phyloP scores from a whole-genome alignment of 1,284 basidiomycete genomes.

The Vanrija humicola region DNA sequence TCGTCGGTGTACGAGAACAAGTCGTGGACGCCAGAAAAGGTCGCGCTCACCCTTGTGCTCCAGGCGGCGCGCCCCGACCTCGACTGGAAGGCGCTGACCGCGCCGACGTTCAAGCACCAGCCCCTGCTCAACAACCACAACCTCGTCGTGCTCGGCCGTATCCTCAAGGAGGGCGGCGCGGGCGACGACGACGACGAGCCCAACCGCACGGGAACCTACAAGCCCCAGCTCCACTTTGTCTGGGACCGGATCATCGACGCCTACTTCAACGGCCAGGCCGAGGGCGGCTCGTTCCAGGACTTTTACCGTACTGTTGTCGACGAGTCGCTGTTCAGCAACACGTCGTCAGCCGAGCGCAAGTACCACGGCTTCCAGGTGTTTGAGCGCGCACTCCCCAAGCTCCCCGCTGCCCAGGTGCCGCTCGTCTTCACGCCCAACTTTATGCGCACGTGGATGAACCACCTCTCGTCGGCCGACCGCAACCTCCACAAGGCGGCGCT shows the following conservation, averaged over 20 bases:
- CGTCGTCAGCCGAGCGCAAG: constrained; percentile 82
- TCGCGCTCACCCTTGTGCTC: constrained; percentile 72
- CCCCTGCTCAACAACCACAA: constrained; percentile 66
- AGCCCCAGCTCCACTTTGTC: constrained; percentile 84
- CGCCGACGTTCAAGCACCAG: constrained; percentile 70
- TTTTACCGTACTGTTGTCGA: constrained; percentile 89
- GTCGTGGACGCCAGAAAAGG: constrained; percentile 79
- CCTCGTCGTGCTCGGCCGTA: constrained; percentile 65
- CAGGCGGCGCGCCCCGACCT: constrained; percentile 46
- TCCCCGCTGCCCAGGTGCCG: constrained; percentile 57
- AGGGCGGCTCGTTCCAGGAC: constrained; percentile 69
- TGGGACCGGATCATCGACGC: constrained; percentile 81
- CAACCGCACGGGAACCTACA: constrained; percentile 62
- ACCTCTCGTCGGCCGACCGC: constrained; percentile 80
- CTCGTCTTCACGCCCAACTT: constrained; percentile 93
- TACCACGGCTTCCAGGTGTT: constrained; percentile 95
- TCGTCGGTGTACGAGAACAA: constrained; percentile 58
- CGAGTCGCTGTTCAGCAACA: constrained; percentile 80
- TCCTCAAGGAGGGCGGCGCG: constrained; percentile 59
- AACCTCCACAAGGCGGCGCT: constrained; percentile 83
- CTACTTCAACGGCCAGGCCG: constrained; percentile 56
- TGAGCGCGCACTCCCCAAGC: constrained; percentile 68
- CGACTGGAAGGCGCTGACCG: constrained; percentile 66
- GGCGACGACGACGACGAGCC: constrained; percentile 40
- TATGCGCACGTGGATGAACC: constrained; percentile 95